phyloP scores from a whole-genome alignment of 768 basidiomycete genomes.

The Heimioporus sp. region DNA sequence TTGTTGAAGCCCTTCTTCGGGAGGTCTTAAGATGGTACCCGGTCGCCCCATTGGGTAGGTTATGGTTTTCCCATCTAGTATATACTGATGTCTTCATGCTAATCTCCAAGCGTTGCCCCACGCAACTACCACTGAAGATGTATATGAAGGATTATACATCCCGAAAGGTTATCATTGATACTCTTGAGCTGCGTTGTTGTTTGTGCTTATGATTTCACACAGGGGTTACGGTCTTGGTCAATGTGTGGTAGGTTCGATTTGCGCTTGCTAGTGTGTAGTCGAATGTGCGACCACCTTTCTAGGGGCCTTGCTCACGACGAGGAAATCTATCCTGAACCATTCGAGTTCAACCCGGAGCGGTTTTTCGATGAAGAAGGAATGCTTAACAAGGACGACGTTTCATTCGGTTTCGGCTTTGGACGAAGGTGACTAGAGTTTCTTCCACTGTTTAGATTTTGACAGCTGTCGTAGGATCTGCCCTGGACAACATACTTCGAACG shows the following conservation, averaged over 20 bases:
- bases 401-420: slow-evolving; percentile 23
- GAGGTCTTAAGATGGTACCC: slow-evolving; percentile 50
- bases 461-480: slow-evolving; percentile 19
- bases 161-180: slow-evolving; percentile 19
- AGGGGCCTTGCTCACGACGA: slow-evolving; percentile 42
- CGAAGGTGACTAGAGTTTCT: slow-evolving; percentile 14
- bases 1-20: slow-evolving; percentile 57
- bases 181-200: neutral
- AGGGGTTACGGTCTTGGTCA: slow-evolving; percentile 21
- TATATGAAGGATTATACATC: slow-evolving; percentile 24
- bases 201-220: neutral
- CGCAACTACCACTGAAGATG: slow-evolving; percentile 16
- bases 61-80: no score
- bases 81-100: neutral
- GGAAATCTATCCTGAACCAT: slow-evolving; percentile 37
- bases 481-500: slow-evolving; percentile 20
- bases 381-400: slow-evolving; percentile 1
- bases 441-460: neutral
- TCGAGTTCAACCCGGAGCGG: slow-evolving; percentile 40
- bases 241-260: slow-evolving; percentile 17
- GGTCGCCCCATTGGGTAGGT: slow-evolving; percentile 29
- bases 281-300: neutral
- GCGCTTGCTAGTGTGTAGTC: neutral
- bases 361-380: slow-evolving; percentile 26
- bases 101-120: slow-evolving; percentile 18